Evolutionary conservation across 2,329 filamentous ascomycete species (phyloP).

Genomic region (Chaetomium strumarium): DNA sequence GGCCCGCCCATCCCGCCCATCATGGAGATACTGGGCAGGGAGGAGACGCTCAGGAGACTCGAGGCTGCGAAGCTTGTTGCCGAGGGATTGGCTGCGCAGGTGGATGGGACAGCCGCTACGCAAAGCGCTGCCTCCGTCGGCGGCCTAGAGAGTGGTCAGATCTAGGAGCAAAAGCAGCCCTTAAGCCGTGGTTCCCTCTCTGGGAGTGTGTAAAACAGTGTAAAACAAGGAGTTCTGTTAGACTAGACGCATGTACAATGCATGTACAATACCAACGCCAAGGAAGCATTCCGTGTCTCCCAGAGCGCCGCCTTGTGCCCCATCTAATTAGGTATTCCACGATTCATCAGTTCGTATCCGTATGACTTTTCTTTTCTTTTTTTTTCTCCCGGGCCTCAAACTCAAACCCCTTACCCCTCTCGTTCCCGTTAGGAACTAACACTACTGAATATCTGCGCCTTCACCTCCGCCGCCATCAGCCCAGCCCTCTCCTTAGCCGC

Average conservation of each 20-base stretch:
- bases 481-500: slow-evolving; percentile 58
- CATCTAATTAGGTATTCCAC: slow-evolving; percentile 5
- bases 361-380: too few relatives aligned
- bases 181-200: too few relatives aligned
- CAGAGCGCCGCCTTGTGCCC: background rate
- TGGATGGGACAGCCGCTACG: background rate
- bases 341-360: slow-evolving; percentile 9
- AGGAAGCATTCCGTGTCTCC: background rate
- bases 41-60: slow-evolving; percentile 27
- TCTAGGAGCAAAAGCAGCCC: too few relatives aligned
- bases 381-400: background rate
- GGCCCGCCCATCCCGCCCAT: slow-evolving; percentile 25
- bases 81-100: background rate
- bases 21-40: slow-evolving; percentile 28
- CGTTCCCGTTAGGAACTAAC: slow-evolving; percentile 25
- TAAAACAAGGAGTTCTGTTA: background rate
- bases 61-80: slow-evolving; percentile 3
- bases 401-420: slow-evolving; percentile 3
- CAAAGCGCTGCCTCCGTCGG: too few relatives aligned
- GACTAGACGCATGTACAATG: slow-evolving; percentile 8
- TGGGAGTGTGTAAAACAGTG: slow-evolving; percentile 4
- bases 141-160: too few relatives aligned
- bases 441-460: slow-evolving; percentile 53
- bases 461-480: slow-evolving; percentile 55
- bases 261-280: slow-evolving; percentile 3